These are phyloP conservation scores for Daedaleopsis nitida DNA, from an alignment of 768 basidiomycete genomes.

Conservation along the genomic window DNA sequence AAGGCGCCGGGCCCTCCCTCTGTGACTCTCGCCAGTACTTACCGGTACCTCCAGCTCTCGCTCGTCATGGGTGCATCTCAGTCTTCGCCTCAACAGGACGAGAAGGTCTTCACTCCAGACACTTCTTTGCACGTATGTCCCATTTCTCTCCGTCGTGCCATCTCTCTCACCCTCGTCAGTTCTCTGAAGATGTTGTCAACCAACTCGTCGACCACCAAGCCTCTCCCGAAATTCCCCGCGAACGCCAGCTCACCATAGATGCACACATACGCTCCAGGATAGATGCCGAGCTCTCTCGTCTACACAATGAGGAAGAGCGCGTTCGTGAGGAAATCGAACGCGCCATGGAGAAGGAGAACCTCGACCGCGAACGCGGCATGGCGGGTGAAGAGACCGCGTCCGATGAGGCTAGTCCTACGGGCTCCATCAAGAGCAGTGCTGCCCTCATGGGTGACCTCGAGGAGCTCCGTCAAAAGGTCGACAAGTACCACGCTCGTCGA, in stretches of 20 bases:
- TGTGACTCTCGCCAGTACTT: neutral
- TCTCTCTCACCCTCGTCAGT: slow-evolving; percentile 44
- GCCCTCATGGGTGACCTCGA: slow-evolving; percentile 74
- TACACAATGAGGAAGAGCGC: slow-evolving; percentile 68
- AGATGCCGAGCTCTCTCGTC: slow-evolving; percentile 60
- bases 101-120: slow-evolving; percentile 52
- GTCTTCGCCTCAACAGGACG: slow-evolving; percentile 57
- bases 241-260: slow-evolving; percentile 76
- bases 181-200: slow-evolving; percentile 83
- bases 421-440: slow-evolving; percentile 56
- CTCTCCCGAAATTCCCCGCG: slow-evolving; percentile 59
- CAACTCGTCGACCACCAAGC: slow-evolving; percentile 69
- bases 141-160: neutral
- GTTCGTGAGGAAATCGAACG: slow-evolving; percentile 74
- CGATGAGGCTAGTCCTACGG: slow-evolving; percentile 38
- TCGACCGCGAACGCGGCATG: slow-evolving; percentile 70
- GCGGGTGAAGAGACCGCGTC: slow-evolving; percentile 38
- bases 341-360: slow-evolving; percentile 85
- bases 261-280: slow-evolving; percentile 73
- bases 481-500: slow-evolving; percentile 61
- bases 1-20: too few relatives aligned
- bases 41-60: neutral
- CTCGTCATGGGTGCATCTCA: slow-evolving; percentile 65
- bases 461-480: slow-evolving; percentile 71
- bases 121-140: slow-evolving; percentile 41